Base-by-base conservation (phyloP, 2,329 filamentous ascomycete species). In the Emergomyces africanus region DNA sequence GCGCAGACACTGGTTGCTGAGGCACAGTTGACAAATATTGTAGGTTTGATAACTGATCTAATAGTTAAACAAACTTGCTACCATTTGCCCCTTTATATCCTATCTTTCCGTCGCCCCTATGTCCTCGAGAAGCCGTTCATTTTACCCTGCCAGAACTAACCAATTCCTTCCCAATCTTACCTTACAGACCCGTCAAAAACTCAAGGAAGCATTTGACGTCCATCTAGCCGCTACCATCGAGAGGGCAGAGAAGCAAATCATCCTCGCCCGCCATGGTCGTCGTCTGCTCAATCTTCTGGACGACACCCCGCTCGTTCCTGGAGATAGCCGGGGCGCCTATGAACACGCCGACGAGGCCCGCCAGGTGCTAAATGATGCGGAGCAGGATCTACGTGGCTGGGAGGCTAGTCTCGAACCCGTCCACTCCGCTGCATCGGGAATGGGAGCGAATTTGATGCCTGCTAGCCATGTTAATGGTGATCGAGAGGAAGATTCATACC, bases 1-100 rank as follows among this genome's bases (percentile, higher is more conserved):
- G 94, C 94, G 2, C 91, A 97, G 78, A 95, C 90, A 68, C 76
- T 99, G 61, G 94, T 99, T 55, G 94, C 94, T 1, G 94, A 99
- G 76, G 94, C 94, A 25, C 94, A 99, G 75, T 80, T 99, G 72
- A 92, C 88, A 69, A 99, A 99, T 72, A 85, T 96, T 66, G 90
- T 95, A 78, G 61, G 86, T 81, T 28, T 50, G 60, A 30, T 50
- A 3, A 20, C 30, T 30, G 30, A 30, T 50, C 28, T 9, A 51
- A n/a, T 49, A 4, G 18, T 30, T 23, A 46, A 23, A 10, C 14
- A 25, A 25, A 12, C 23, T 28, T 12, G 28, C 23, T 23, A 28
- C 12, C 44, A 18, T 28, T n/a, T 44, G 18, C 20, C 42, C 20
- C 44, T 23, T 23, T 5, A 12, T 44, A 10, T 25, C 28, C 20